Percentiles rank a stretch among this genome's conserved stretches.
Evolutionary conservation across 768 basidiomycete species (phyloP).

Genomic region (Steccherinum ochraceum): DNA sequence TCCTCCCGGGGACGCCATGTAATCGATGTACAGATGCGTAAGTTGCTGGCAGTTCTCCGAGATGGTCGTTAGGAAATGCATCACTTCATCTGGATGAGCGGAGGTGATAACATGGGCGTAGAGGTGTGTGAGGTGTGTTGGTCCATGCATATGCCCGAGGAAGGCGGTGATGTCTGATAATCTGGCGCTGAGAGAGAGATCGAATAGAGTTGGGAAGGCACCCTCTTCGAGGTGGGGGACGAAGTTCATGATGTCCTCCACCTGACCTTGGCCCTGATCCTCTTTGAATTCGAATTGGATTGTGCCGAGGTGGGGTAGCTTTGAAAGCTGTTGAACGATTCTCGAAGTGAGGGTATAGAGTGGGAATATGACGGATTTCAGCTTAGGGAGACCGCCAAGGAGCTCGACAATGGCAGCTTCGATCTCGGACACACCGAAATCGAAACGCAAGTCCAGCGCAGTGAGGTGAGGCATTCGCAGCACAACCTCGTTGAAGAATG

Average conservation of each 20-base stretch:
- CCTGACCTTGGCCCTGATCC: constrained; percentile 41
- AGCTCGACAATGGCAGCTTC: constrained; percentile 35
- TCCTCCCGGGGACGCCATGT: constrained; percentile 12
- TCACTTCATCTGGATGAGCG: constrained; percentile 37
- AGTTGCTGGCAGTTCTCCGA: constrained; percentile 44
- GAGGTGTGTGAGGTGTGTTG: constrained; percentile 41
- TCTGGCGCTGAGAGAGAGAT: constrained; percentile 42
- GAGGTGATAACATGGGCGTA: constrained; percentile 43
- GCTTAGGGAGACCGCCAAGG: constrained; percentile 32
- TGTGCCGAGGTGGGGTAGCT: constrained; percentile 32
- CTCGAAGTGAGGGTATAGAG: constrained; percentile 42
- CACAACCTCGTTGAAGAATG: constrained; percentile 32
- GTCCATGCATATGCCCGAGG: constrained; percentile 37
- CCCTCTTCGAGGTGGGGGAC: constrained; percentile 37
- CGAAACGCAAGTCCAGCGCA: constrained; percentile 39
- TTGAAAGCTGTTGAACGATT: constrained; percentile 41
- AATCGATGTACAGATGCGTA: constrained; percentile 33
- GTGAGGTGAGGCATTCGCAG: constrained; percentile 47
- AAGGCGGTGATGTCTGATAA: constrained; percentile 41
- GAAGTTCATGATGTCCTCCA: constrained; percentile 38
- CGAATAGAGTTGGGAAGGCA: constrained; percentile 47
- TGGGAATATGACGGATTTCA: constrained; percentile 45
- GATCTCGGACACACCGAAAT: constrained; percentile 33
- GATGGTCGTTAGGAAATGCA: constrained; percentile 36
- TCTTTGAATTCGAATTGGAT: constrained; percentile 50